These are phyloP conservation scores for Elsinoe perseae DNA, from an alignment of 2,329 filamentous ascomycete genomes.

Conservation along the genomic window DNA sequence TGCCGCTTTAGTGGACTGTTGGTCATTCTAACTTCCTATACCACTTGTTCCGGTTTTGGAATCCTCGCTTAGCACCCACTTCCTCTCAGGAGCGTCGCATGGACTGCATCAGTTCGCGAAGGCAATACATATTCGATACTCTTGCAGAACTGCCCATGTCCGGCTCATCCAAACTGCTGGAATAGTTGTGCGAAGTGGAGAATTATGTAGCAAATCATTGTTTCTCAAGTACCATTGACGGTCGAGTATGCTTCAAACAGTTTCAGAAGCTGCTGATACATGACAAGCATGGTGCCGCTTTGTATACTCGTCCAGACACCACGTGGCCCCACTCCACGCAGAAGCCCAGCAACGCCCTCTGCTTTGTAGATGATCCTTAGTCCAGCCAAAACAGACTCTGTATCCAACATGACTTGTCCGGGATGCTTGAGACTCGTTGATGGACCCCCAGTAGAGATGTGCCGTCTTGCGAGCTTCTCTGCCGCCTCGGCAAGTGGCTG, in stretches of 20 bases:
- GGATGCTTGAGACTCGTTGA: conserved; percentile 74
- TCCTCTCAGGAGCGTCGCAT: too few relatives aligned
- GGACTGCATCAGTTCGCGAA: too few relatives aligned
- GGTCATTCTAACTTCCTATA: too few relatives aligned
- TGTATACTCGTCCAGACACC: conserved; percentile 97
- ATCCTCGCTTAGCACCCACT: too few relatives aligned
- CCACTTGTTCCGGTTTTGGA: too few relatives aligned
- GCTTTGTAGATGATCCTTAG: conserved; percentile 80
- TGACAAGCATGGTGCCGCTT: conserved; percentile 89
- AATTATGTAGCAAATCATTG: neutral
- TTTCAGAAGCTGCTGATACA: conserved; percentile 82
- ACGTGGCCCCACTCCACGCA: conserved; percentile 85
- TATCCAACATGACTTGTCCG: conserved; percentile 72
- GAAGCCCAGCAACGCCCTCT: conserved; percentile 84
- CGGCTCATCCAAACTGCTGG: too few relatives aligned
- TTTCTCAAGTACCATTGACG: conserved; percentile 22
- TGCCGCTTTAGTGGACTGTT: too few relatives aligned
- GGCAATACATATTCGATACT: too few relatives aligned
- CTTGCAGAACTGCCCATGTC: too few relatives aligned
- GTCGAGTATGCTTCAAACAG: conserved; percentile 57
- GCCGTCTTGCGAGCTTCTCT: conserved; percentile 43
- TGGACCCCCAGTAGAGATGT: conserved; percentile 83
- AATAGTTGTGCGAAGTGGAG: too few relatives aligned
- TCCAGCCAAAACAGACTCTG: conserved; percentile 79
- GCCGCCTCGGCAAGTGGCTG: neutral